Conservation (phyloP, 345 rosid genomes). For the Pugionium cornutum region DNA sequence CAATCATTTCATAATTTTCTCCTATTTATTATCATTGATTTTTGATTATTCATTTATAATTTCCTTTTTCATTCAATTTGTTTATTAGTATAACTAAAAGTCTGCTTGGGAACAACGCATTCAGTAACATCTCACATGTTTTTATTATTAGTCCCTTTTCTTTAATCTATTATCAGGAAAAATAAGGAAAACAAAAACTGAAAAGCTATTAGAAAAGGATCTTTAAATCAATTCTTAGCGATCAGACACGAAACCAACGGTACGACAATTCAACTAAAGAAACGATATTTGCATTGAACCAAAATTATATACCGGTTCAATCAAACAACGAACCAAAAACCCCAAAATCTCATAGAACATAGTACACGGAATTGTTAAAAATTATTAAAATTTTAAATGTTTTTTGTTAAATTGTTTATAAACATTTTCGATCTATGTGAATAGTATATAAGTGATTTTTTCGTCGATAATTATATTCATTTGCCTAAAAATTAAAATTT, state of each 20-base stretch:
- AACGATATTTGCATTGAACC: constrained; percentile 15
- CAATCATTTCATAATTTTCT: constrained; percentile 33
- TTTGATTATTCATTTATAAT: constrained; percentile 13
- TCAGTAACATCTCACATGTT: constrained; percentile 30
- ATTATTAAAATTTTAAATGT: too few relatives aligned
- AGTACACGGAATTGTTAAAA: too few relatives aligned
- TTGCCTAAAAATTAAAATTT: too few relatives aligned
- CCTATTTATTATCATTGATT: constrained; percentile 15
- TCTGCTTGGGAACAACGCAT: constrained; percentile 35
- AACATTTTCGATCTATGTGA: too few relatives aligned
- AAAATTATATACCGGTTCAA: constrained; percentile 24
- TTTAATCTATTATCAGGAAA: constrained; percentile 8
- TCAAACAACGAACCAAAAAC: constrained; percentile 23
- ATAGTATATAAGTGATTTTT: too few relatives aligned
- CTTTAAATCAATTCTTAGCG: neutral
- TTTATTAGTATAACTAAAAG: neutral
- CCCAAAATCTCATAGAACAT: too few relatives aligned
- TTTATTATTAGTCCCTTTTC: neutral
- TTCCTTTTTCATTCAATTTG: constrained; percentile 4
- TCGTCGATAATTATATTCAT: too few relatives aligned
- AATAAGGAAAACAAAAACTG: neutral
- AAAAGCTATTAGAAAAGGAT: neutral
- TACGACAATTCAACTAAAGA: neutral
- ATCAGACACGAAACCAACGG: constrained; percentile 1
- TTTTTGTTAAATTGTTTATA: too few relatives aligned